These are phyloP conservation scores for Colletotrichum ledebouriae DNA, from an alignment of 2,329 filamentous ascomycete genomes.

Conservation along the genomic window DNA sequence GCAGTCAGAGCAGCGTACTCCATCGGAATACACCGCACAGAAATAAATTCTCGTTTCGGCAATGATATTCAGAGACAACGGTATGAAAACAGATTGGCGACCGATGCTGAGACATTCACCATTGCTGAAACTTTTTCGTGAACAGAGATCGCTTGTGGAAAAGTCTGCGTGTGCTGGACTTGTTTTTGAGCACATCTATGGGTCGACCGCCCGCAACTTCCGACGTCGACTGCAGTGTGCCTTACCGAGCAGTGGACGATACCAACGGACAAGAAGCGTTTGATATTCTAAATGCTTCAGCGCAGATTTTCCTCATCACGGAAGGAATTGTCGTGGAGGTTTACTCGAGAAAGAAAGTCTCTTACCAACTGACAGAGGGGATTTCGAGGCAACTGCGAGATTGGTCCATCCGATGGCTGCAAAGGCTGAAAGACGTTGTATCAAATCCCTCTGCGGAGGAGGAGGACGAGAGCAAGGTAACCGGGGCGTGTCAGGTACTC, in stretches of 20 bases:
- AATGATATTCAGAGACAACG: constrained; percentile 57
- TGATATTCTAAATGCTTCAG: constrained; percentile 64
- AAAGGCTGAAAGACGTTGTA: constrained; percentile 57
- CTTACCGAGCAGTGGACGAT: constrained; percentile 55
- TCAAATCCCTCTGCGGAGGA: constrained; percentile 44
- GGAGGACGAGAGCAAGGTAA: constrained; percentile 50
- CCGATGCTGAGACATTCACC: not conserved
- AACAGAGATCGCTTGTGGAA: constrained; percentile 64
- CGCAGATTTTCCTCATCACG: constrained; percentile 65
- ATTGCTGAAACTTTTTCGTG: not conserved
- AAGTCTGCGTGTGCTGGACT: constrained; percentile 64
- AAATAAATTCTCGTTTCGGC: constrained; percentile 67
- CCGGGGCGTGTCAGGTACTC: constrained; percentile 65
- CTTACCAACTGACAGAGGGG: constrained; percentile 65
- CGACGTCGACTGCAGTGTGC: constrained; percentile 67
- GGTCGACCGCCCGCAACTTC: constrained; percentile 67
- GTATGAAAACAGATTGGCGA: not conserved
- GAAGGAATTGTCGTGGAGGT: constrained; percentile 66
- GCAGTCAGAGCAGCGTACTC: constrained; percentile 66
- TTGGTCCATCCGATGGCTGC: constrained; percentile 65
- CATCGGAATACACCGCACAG: constrained; percentile 65
- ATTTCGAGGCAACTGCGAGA: constrained; percentile 66
- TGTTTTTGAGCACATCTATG: constrained; percentile 68
- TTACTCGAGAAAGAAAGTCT: constrained; percentile 67
- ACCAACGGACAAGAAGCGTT: constrained; percentile 54